These are phyloP conservation scores for Bryopsis sp. DNA, from an alignment of 139 green algal species.

Conservation along the genomic window DNA sequence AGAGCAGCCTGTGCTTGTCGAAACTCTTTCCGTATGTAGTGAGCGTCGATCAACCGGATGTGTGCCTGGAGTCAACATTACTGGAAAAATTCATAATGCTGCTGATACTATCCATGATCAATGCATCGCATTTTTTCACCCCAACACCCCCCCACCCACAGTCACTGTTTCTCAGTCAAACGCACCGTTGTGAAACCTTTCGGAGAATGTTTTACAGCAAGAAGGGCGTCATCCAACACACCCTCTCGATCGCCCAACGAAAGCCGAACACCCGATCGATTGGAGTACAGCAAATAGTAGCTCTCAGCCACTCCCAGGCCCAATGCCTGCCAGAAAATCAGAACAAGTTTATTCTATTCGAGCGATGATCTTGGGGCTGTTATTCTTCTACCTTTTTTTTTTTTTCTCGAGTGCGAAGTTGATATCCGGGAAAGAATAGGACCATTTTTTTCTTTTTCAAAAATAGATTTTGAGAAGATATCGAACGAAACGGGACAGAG, in stretches of 20 bases:
- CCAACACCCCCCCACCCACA: too few species aligned
- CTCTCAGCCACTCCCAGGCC: not conserved
- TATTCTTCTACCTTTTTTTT: too few species aligned
- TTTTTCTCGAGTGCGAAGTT: too few species aligned
- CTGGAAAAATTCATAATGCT: not conserved
- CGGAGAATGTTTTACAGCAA: slow-evolving; percentile 32
- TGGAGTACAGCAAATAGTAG: slow-evolving; percentile 22
- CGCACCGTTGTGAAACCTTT: slow-evolving; percentile 37
- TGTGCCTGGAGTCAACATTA: slow-evolving; percentile 9
- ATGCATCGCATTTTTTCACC: not conserved
- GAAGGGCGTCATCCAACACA: slow-evolving; percentile 35
- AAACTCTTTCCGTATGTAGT: slow-evolving; percentile 29
- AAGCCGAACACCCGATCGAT: slow-evolving; percentile 17
- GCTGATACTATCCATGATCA: not conserved
- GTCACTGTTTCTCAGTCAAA: not conserved
- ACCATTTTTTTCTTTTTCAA: too few species aligned
- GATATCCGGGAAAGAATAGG: too few species aligned
- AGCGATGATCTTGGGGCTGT: too few species aligned
- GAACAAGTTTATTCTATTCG: too few species aligned
- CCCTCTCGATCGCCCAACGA: slow-evolving; percentile 29
- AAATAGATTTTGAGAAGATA: too few species aligned
- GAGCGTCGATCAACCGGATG: slow-evolving; percentile 43
- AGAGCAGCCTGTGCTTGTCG: slow-evolving; percentile 24
- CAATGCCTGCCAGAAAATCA: slow-evolving; percentile 10
- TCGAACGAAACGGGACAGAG: too few species aligned